Percentiles rank a stretch among this genome's conserved stretches.
phyloP scores from a whole-genome alignment of 2,329 filamentous ascomycete genomes.

The Neocatenulostroma microsporum region DNA sequence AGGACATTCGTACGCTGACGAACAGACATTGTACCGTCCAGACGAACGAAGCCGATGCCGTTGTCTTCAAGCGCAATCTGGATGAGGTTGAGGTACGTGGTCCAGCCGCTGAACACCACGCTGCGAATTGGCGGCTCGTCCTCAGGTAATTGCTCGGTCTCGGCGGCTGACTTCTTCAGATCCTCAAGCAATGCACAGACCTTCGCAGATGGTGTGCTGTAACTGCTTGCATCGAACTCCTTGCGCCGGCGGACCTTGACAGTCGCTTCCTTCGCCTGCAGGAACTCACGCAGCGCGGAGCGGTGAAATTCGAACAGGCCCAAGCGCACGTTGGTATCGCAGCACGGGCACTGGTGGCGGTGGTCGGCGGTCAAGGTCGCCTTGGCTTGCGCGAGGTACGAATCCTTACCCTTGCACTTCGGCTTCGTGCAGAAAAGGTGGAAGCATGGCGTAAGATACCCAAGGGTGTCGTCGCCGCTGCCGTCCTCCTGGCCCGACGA shows the following conservation, averaged over 20 bases:
- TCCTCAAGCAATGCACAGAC: constrained; percentile 74
- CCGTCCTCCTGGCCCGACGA: constrained; percentile 48
- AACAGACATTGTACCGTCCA: constrained; percentile 84
- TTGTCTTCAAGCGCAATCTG: constrained; percentile 65
- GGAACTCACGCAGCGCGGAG: constrained; percentile 41
- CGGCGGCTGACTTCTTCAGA: constrained; percentile 56
- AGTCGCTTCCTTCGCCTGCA: constrained; percentile 45
- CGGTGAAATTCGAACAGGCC: constrained; percentile 62
- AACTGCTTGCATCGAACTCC: constrained; percentile 56
- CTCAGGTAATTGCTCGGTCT: constrained; percentile 53
- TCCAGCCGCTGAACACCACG: constrained; percentile 96
- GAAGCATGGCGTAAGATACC: constrained; percentile 77
- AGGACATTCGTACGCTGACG: constrained; percentile 66
- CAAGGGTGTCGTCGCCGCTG: constrained; percentile 56
- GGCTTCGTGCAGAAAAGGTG: constrained; percentile 77
- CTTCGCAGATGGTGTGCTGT: constrained; percentile 85
- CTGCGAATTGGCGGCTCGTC: constrained; percentile 64
- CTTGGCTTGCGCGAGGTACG: constrained; percentile 42
- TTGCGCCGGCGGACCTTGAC: constrained; percentile 45
- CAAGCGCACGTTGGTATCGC: constrained; percentile 55
- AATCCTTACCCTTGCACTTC: constrained; percentile 61
- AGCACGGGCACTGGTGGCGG: constrained; percentile 58
- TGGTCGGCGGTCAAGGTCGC: constrained; percentile 33
- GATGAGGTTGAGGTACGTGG: constrained; percentile 86
- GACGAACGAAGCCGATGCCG: constrained; percentile 63